These are phyloP conservation scores for Debaryomyces psychrophilus DNA, from an alignment of 1,139 yeast genomes.

Conservation along the genomic window DNA sequence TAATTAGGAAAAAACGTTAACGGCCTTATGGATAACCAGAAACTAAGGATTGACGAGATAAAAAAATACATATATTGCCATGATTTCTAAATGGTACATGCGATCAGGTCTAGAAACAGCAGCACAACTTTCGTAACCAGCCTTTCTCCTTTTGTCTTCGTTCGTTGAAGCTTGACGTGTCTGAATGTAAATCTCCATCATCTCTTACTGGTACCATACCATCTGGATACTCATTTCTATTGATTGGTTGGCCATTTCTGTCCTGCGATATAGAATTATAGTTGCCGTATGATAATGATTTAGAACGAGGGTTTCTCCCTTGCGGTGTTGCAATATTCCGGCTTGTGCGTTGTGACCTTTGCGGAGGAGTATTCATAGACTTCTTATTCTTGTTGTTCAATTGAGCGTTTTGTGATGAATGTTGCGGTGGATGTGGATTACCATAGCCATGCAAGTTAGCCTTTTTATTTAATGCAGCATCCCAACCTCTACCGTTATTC, in stretches of 20 bases:
- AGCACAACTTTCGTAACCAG: constrained; percentile 19
- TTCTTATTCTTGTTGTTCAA: constrained; percentile 10
- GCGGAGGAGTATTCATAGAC: constrained; percentile 15
- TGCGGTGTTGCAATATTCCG: constrained; percentile 10
- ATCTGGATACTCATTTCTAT: constrained; percentile 13
- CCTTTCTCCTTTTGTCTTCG: constrained; percentile 25
- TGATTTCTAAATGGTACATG: constrained; percentile 1
- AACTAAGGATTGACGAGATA: background rate
- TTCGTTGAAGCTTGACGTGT: constrained; percentile 37
- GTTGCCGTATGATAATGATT: constrained; percentile 23
- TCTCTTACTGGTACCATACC: constrained; percentile 41
- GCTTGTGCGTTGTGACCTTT: constrained; percentile 9
- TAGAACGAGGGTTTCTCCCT: constrained; percentile 14
- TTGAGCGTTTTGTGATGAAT: constrained; percentile 18
- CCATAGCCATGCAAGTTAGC: constrained; percentile 84
- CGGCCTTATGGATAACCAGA: constrained; percentile 3
- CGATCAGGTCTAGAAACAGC: constrained; percentile 16
- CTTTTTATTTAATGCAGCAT: constrained; percentile 72
- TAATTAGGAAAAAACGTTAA: background rate
- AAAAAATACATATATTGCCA: constrained; percentile 4
- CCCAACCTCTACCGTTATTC: constrained; percentile 85
- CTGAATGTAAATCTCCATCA: constrained; percentile 45
- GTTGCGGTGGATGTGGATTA: constrained; percentile 62
- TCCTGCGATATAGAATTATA: constrained; percentile 36
- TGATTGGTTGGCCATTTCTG: constrained; percentile 18